Percentiles rank a stretch among this genome's conserved stretches.
Evolutionary conservation across 192 early-diverging fungal species (phyloP).

Genomic region (Coemansia sp.): DNA sequence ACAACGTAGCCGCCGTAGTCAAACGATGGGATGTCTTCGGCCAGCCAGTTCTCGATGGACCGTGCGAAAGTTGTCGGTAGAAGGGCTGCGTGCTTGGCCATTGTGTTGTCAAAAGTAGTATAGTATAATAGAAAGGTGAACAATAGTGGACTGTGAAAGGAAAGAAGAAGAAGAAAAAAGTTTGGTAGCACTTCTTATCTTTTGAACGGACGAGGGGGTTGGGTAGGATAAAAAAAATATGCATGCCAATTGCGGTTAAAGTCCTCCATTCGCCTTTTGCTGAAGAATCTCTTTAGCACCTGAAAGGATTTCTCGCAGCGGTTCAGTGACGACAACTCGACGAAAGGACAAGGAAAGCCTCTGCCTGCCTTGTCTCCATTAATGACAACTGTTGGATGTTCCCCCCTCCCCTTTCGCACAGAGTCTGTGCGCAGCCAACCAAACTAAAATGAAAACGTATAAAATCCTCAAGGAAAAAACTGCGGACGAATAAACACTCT

Average conservation of each 20-base stretch:
- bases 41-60: constrained; percentile 77
- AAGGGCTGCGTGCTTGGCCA: constrained; percentile 63
- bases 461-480: not conserved
- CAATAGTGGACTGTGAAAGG: not conserved
- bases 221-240: too few relatives aligned
- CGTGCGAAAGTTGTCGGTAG: constrained; percentile 73
- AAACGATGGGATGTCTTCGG: constrained; percentile 96
- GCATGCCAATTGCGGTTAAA: too few relatives aligned
- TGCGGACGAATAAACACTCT: not conserved
- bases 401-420: not conserved
- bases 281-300: too few relatives aligned
- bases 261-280: too few relatives aligned
- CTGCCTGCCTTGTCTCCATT: too few relatives aligned
- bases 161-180: not conserved
- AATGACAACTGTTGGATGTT: not conserved
- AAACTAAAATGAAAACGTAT: not conserved
- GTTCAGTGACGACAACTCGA: too few relatives aligned
- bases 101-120: constrained; percentile 1
- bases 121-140: not conserved
- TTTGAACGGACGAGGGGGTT: not conserved
- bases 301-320: too few relatives aligned
- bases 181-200: not conserved
- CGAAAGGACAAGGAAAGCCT: too few relatives aligned
- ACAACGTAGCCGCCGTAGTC: constrained; percentile 98
- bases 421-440: constrained; percentile 6